These are phyloP conservation scores for Rubia balearica DNA, from an alignment of 305 asterid genomes.

Conservation along the genomic window DNA sequence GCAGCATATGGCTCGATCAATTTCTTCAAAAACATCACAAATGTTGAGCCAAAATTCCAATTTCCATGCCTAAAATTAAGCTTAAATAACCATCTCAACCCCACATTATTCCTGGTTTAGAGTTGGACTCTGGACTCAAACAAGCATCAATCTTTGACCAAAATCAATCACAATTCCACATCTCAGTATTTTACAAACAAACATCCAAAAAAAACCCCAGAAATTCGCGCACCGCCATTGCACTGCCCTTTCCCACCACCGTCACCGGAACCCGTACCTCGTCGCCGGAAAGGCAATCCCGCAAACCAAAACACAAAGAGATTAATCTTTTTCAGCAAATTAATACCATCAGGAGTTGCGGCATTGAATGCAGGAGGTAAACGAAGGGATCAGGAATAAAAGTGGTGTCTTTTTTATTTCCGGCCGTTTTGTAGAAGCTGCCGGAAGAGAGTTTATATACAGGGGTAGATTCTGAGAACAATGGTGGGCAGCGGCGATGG, in stretches of 20 bases:
- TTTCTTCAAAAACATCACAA: neutral
- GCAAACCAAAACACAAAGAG: neutral
- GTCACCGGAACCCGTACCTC: neutral
- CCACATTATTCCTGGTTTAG: neutral
- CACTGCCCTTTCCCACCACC: constrained; percentile 8
- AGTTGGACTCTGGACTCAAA: constrained; percentile 4
- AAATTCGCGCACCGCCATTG: constrained; percentile 12
- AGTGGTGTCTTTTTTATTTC: neutral
- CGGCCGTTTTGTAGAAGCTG: neutral
- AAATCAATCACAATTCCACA: neutral
- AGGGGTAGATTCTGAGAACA: constrained; percentile 1
- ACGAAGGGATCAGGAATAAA: neutral
- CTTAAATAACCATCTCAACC: neutral
- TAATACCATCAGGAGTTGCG: neutral
- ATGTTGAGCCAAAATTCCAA: neutral
- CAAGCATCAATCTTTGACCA: constrained; percentile 1
- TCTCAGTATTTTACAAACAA: neutral
- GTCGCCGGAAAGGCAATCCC: neutral
- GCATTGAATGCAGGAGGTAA: neutral
- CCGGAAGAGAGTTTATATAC: neutral
- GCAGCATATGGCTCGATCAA: too few species aligned
- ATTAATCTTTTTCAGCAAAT: neutral
- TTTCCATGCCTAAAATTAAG: constrained; percentile 12
- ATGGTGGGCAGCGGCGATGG: constrained; percentile 23
- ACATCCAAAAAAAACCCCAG: neutral